Base-by-base conservation (phyloP, 306 rosid species). In the Cicer cuneatum region DNA sequence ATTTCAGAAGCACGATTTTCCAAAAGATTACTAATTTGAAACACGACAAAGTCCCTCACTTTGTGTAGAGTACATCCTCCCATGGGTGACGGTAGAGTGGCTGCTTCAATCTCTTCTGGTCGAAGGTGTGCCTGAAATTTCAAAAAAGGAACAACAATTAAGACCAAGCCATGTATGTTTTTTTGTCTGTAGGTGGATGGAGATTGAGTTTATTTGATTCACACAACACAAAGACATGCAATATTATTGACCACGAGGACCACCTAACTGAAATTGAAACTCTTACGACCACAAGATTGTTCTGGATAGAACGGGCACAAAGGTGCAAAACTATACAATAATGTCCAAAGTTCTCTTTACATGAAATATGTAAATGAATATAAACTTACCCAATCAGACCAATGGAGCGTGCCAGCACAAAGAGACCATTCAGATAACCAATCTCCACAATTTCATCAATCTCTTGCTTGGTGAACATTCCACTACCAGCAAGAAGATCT, bases 1-100 rank as follows among this genome's bases (percentile, higher is more conserved):
- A 79, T 48, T 63, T 80, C 80, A 59, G 84, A 83, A 69, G 48
- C 71, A 60, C 64, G 79, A 65, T 49, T 62, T 76, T 69, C 39
- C 58, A 19, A 66, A 53, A 59, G 73, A 67, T 64, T 75, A 81
- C 74, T 59, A 16, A 45, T 73, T 62, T 33, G 75, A 67, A 70
- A 75, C 72, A 24, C 40, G 69, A 11, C 64, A 46, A 74, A 6
- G 61, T 61, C 67, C 39, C 71, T 95, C 92, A 95, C 87, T 92
- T 95, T 75, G 99, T 87, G 90, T 95, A 95, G 65, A 95, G 99
- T 83, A 90, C 97, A 74, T 92, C 98, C 84, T 95, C 99, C 99
- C 97, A 92, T 72, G 98, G 99, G 84, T 95, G 98, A 72, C 98
- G 99, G 93, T 95, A 92, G 21, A 95, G 96, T 2, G 97, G 98